Percentiles rank a stretch among this genome's conserved stretches.
Conservation (phyloP, 306 rosid genomes). For the Castanea sativa region DNA sequence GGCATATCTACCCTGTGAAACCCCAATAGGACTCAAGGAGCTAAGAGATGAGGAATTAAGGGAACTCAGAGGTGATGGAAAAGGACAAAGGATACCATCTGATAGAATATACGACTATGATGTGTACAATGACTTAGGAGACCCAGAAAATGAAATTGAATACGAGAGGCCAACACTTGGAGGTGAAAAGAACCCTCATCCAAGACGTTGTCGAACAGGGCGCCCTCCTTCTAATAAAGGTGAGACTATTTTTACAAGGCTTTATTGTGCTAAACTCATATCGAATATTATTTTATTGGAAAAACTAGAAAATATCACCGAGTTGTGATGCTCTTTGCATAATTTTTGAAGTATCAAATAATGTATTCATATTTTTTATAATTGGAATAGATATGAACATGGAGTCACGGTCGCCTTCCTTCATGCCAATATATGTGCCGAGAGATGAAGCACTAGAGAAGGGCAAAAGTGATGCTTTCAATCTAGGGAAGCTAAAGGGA, state of each 20-base stretch:
- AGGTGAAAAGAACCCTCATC: conserved; percentile 20
- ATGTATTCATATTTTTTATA: too few relatives aligned
- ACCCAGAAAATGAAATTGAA: conserved; percentile 17
- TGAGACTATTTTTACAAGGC: not conserved
- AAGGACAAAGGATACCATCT: conserved; percentile 1
- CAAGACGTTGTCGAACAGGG: conserved; percentile 43
- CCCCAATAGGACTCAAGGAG: conserved; percentile 37
- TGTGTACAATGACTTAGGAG: conserved; percentile 39
- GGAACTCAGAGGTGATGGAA: conserved; percentile 36
- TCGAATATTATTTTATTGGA: too few relatives aligned
- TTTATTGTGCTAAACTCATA: not conserved
- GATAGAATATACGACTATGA: conserved; percentile 46
- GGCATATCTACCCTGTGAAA: conserved; percentile 31
- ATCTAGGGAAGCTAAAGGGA: conserved; percentile 13
- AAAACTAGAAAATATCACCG: too few relatives aligned
- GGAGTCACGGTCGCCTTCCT: not conserved
- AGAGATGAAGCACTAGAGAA: conserved; percentile 23
- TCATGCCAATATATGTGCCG: not conserved
- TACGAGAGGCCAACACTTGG: conserved; percentile 30
- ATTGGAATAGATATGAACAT: not conserved
- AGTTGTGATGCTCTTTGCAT: too few relatives aligned
- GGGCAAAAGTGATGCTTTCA: conserved; percentile 9
- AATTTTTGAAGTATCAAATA: too few relatives aligned
- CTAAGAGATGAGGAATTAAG: conserved; percentile 30
- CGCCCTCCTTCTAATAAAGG: conserved; percentile 18